A percentile compares a stretch with the other conserved stretches of the same genome.
phyloP scores from a whole-genome alignment of 306 rosid genomes.

The Dryas alaskensis region DNA sequence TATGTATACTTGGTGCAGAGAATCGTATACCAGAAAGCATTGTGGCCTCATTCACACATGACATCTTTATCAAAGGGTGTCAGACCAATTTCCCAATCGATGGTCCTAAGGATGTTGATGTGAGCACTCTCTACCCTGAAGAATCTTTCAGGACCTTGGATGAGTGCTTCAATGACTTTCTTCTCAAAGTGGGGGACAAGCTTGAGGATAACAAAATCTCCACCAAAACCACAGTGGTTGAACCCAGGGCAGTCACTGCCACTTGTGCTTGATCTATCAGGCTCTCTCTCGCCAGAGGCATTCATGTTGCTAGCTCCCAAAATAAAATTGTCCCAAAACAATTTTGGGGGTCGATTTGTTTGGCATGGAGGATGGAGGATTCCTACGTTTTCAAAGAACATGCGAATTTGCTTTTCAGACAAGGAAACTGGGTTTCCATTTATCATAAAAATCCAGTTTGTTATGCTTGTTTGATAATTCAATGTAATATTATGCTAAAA shows the following conservation, averaged over 20 bases:
- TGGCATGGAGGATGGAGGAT: neutral
- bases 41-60: slow-evolving; percentile 74
- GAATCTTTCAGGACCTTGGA: slow-evolving; percentile 54
- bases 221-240: slow-evolving; percentile 22
- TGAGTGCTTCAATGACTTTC: slow-evolving; percentile 58
- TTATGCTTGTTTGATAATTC: neutral
- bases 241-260: slow-evolving; percentile 44
- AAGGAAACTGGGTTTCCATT: neutral
- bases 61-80: slow-evolving; percentile 72
- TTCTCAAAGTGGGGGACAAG: slow-evolving; percentile 22
- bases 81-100: slow-evolving; percentile 43
- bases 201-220: slow-evolving; percentile 9
- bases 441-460: neutral
- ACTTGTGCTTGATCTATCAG: slow-evolving; percentile 20
- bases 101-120: slow-evolving; percentile 43
- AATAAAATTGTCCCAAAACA: neutral
- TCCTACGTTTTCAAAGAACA: neutral
- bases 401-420: neutral
- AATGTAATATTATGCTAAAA: neutral
- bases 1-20: slow-evolving; percentile 33
- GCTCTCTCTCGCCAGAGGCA: too few relatives aligned
- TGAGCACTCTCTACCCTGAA: slow-evolving; percentile 50
- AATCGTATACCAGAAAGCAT: slow-evolving; percentile 52
- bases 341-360: neutral
- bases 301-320: neutral